phyloP scores from a whole-genome alignment of 1,139 yeast species.

The Suhomyces anneliseae region DNA sequence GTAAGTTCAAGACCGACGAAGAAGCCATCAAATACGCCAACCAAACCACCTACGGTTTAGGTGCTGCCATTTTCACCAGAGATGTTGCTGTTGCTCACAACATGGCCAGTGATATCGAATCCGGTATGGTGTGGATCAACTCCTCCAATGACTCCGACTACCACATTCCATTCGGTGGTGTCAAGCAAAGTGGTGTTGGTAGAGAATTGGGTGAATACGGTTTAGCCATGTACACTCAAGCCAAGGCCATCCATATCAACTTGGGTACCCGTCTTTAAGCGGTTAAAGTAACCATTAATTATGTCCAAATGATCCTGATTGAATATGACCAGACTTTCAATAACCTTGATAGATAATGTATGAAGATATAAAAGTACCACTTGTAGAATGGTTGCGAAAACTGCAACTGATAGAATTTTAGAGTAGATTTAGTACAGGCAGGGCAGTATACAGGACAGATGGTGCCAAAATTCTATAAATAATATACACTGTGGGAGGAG shows the following conservation, averaged over 20 bases:
- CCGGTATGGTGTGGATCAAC: slow-evolving; percentile 60
- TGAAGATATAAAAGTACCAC: too few relatives aligned
- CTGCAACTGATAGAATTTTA: too few relatives aligned
- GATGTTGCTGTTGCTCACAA: slow-evolving; percentile 40
- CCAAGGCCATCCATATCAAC: slow-evolving; percentile 77
- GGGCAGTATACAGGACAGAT: too few relatives aligned
- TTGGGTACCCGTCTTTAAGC: slow-evolving; percentile 34
- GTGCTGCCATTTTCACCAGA: slow-evolving; percentile 32
- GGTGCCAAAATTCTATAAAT: too few relatives aligned
- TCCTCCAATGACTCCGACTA: slow-evolving; percentile 77
- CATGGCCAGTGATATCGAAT: slow-evolving; percentile 44
- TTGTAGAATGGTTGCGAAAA: too few relatives aligned
- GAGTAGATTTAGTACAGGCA: too few relatives aligned
- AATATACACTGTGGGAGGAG: too few relatives aligned
- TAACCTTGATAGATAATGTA: too few relatives aligned
- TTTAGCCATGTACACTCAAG: slow-evolving; percentile 70
- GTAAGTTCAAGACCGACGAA: slow-evolving; percentile 52
- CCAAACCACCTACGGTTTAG: slow-evolving; percentile 55
- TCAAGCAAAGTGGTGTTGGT: slow-evolving; percentile 82
- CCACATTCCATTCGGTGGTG: slow-evolving; percentile 78
- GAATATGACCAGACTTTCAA: too few relatives aligned
- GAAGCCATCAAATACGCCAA: slow-evolving; percentile 54
- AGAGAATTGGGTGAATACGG: slow-evolving; percentile 89
- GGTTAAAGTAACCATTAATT: neutral
- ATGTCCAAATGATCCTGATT: too few relatives aligned